Conservation (phyloP, 169 alveolate species). For the Plasmodium relictum region DNA sequence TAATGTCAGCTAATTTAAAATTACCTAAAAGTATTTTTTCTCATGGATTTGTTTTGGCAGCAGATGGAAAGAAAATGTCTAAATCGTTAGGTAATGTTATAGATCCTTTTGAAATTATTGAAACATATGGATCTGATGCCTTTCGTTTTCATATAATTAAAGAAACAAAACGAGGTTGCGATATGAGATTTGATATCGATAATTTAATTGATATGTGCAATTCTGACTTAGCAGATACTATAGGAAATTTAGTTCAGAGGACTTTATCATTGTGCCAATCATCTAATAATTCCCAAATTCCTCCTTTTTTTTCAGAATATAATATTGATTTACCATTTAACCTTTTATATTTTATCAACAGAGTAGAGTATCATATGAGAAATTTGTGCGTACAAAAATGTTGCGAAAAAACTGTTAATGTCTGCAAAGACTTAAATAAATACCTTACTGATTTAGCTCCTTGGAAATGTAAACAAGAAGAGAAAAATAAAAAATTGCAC, state of each 20-base stretch:
- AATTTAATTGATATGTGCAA: slow-evolving; percentile 86
- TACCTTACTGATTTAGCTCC: slow-evolving; percentile 92
- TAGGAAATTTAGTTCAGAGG: slow-evolving; percentile 89
- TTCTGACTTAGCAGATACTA: slow-evolving; percentile 89
- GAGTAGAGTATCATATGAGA: slow-evolving; percentile 75
- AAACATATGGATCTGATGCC: slow-evolving; percentile 81
- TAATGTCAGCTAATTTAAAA: slow-evolving; percentile 87
- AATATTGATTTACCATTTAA: slow-evolving; percentile 85
- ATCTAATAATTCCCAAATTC: slow-evolving; percentile 86
- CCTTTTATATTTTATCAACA: slow-evolving; percentile 80
- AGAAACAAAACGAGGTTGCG: slow-evolving; percentile 86
- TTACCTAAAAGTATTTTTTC: slow-evolving; percentile 92
- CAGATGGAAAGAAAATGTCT: slow-evolving; percentile 96
- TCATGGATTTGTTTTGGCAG: slow-evolving; percentile 95
- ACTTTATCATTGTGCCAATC: slow-evolving; percentile 83
- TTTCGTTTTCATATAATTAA: slow-evolving; percentile 86
- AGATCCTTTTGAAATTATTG: slow-evolving; percentile 87
- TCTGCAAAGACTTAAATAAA: slow-evolving; percentile 88
- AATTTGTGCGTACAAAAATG: slow-evolving; percentile 82
- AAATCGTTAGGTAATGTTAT: slow-evolving; percentile 93
- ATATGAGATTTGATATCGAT: slow-evolving; percentile 84
- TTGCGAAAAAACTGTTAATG: slow-evolving; percentile 83
- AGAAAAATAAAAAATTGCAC: slow-evolving; percentile 80
- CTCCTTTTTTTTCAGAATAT: slow-evolving; percentile 73
- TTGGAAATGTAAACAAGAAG: slow-evolving; percentile 85